Percentiles rank a stretch among this genome's conserved stretches.
Evolutionary conservation across 345 rosid genomes (phyloP).

Genomic region (Aethionema arabicum): DNA sequence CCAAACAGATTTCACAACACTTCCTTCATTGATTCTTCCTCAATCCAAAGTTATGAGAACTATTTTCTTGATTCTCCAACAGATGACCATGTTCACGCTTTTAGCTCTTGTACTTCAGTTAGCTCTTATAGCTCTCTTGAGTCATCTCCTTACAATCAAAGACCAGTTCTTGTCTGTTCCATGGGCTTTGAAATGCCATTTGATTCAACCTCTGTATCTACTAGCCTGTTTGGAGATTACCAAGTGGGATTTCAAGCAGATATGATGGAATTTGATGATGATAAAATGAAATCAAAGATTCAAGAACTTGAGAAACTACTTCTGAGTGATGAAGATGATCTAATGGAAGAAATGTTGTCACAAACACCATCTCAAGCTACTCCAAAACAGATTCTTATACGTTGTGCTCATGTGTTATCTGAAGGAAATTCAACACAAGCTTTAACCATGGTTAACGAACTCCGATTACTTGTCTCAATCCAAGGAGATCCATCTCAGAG

Average conservation of each 20-base stretch:
- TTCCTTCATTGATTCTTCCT: conserved; percentile 56
- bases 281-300: conserved; percentile 68
- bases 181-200: conserved; percentile 40
- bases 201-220: conserved; percentile 38
- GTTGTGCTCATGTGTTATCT: conserved; percentile 68
- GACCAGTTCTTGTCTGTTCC: conserved; percentile 52
- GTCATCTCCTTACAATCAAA: conserved; percentile 47
- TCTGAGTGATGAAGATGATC: conserved; percentile 67
- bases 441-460: conserved; percentile 59
- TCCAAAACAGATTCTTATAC: conserved; percentile 70
- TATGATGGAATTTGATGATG: conserved; percentile 49
- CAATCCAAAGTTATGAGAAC: conserved; percentile 69
- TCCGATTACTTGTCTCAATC: conserved; percentile 75
- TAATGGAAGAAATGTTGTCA: conserved; percentile 59
- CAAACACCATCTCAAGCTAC: conserved; percentile 48
- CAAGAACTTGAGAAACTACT: conserved; percentile 86
- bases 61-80: conserved; percentile 73
- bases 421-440: conserved; percentile 71
- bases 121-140: conserved; percentile 35
- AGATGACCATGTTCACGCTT: conserved; percentile 48
- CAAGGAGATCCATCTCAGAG: conserved; percentile 96
- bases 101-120: conserved; percentile 57
- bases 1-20: conserved; percentile 55
- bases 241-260: conserved; percentile 48
- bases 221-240: conserved; percentile 33